phyloP scores from a whole-genome alignment of 1,284 basidiomycete genomes.

The Ustilago lituana region DNA sequence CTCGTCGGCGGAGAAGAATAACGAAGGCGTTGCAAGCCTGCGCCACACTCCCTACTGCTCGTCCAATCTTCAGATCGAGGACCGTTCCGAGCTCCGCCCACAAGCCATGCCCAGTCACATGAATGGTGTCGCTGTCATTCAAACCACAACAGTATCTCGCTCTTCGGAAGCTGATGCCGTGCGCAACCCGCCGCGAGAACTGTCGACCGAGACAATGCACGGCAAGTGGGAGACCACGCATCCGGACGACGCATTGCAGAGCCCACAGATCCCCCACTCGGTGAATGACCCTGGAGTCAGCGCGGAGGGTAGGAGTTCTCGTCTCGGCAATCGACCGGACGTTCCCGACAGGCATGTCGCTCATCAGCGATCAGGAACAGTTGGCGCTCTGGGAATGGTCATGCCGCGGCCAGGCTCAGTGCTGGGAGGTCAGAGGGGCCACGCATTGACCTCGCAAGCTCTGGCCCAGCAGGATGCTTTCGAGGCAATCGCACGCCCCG shows the following conservation, averaged over 20 bases:
- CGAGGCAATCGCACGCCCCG: slow-evolving; percentile 32
- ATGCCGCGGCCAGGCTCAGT: slow-evolving; percentile 26
- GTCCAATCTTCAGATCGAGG: slow-evolving; percentile 45
- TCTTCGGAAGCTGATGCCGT: slow-evolving; percentile 1
- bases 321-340: slow-evolving; percentile 29
- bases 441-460: slow-evolving; percentile 28
- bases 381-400: slow-evolving; percentile 26
- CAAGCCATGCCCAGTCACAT: slow-evolving; percentile 11
- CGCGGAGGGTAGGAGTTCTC: slow-evolving; percentile 39
- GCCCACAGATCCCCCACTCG: slow-evolving; percentile 5
- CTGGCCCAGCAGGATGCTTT: slow-evolving; percentile 27
- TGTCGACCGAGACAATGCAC: slow-evolving; percentile 10
- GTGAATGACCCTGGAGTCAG: not conserved
- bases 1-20: slow-evolving; percentile 32
- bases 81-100: slow-evolving; percentile 39
- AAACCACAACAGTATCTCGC: slow-evolving; percentile 2
- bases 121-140: not conserved
- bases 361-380: slow-evolving; percentile 34
- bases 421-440: slow-evolving; percentile 15
- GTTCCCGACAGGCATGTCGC: slow-evolving; percentile 8
- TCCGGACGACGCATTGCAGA: slow-evolving; percentile 5
- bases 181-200: slow-evolving; percentile 6
- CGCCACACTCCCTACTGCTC: slow-evolving; percentile 46
- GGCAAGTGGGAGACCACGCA: slow-evolving; percentile 24
- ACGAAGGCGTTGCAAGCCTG: not conserved